These are phyloP conservation scores for Xerocomellus dryophilus DNA, from an alignment of 768 basidiomycete genomes.

Conservation along the genomic window DNA sequence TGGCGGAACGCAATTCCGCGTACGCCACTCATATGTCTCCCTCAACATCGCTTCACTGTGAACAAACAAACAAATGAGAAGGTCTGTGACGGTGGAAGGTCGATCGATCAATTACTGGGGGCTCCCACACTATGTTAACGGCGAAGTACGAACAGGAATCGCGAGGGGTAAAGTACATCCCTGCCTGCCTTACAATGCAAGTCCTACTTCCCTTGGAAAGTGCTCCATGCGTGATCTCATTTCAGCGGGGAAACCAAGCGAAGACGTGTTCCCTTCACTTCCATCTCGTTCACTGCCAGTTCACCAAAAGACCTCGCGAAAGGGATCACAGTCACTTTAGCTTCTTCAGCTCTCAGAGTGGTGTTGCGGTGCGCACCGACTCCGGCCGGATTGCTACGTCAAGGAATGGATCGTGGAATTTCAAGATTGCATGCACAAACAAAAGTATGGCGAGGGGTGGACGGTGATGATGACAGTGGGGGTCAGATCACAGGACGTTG, in stretches of 20 bases:
- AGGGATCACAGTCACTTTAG: constrained; percentile 48
- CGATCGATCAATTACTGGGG: neutral
- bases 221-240: constrained; percentile 64
- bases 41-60: neutral
- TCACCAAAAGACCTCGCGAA: constrained; percentile 40
- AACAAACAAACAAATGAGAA: neutral
- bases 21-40: neutral
- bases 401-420: constrained; percentile 62
- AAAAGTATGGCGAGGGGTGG: constrained; percentile 62
- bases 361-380: constrained; percentile 74
- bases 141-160: neutral
- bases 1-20: neutral
- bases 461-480: constrained; percentile 53
- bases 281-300: constrained; percentile 57
- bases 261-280: constrained; percentile 77
- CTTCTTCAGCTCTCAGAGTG: constrained; percentile 50
- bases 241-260: constrained; percentile 87
- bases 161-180: constrained; percentile 31
- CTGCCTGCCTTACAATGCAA: constrained; percentile 19
- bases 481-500: constrained; percentile 76
- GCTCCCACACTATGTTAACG: neutral
- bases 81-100: neutral
- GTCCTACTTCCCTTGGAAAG: constrained; percentile 73
- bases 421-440: constrained; percentile 62
- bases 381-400: constrained; percentile 56